phyloP scores from a whole-genome alignment of 345 rosid species.

The Eucalyptus marginata region DNA sequence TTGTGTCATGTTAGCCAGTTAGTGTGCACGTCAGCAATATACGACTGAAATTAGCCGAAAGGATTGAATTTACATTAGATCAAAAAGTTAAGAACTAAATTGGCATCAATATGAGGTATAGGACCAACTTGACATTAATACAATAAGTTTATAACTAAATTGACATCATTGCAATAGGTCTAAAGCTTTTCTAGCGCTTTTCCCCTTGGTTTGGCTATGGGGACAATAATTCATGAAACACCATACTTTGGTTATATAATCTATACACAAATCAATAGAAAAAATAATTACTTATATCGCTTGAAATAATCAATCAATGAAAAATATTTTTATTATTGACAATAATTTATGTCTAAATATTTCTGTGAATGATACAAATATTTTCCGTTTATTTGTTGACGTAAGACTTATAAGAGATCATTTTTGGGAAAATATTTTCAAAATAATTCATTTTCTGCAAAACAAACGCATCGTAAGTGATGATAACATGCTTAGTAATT shows the following conservation, averaged over 20 bases:
- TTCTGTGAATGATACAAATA: accelerated
- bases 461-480: background rate
- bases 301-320: background rate
- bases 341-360: background rate
- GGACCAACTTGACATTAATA: no score
- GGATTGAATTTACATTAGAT: background rate
- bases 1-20: accelerated
- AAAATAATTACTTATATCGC: background rate
- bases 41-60: accelerated
- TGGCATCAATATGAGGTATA: no score
- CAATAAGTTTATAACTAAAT: no score
- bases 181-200: background rate
- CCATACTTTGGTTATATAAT: background rate
- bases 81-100: no score
- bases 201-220: background rate
- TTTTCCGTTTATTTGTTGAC: background rate
- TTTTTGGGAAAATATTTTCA: background rate
- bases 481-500: background rate
- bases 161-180: background rate
- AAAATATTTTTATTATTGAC: background rate
- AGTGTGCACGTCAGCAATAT: no score
- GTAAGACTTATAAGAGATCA: background rate
- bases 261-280: background rate
- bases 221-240: background rate
- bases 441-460: background rate